phyloP scores from a whole-genome alignment of 2,329 filamentous ascomycete species.

The Colletotrichum sojae region DNA sequence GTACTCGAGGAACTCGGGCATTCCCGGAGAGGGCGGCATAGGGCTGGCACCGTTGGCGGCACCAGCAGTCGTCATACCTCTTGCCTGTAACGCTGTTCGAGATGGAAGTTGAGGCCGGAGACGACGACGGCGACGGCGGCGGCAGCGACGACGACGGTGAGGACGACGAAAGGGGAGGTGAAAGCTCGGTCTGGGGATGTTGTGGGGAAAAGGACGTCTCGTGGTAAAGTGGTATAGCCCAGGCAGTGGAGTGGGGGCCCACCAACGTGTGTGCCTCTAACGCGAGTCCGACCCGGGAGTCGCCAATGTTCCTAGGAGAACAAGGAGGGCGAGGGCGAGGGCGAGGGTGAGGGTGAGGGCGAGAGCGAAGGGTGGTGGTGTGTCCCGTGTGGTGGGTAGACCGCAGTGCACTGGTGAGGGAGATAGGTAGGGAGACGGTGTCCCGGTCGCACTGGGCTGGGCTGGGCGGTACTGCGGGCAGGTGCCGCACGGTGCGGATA shows the following conservation, averaged over 20 bases:
- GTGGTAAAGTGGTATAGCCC: slow-evolving; percentile 40
- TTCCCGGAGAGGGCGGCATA: slow-evolving; percentile 55
- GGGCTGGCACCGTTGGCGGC: slow-evolving; percentile 50
- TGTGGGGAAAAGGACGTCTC: slow-evolving; percentile 42
- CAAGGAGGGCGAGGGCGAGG: slow-evolving; percentile 8
- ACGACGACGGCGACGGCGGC: slow-evolving; percentile 20
- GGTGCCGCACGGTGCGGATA: slow-evolving; percentile 30
- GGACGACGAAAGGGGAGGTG: slow-evolving; percentile 39
- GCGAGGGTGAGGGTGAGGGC: slow-evolving; percentile 8
- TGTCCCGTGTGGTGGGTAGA: neutral
- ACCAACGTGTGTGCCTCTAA: slow-evolving; percentile 38
- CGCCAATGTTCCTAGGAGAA: slow-evolving; percentile 1
- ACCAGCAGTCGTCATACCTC: slow-evolving; percentile 44
- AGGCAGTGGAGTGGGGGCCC: slow-evolving; percentile 41
- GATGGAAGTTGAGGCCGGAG: slow-evolving; percentile 31
- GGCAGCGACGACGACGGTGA: slow-evolving; percentile 28
- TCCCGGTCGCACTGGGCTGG: slow-evolving; percentile 34
- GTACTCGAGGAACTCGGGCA: slow-evolving; percentile 56
- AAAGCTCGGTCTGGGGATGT: slow-evolving; percentile 42
- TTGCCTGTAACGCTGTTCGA: slow-evolving; percentile 32
- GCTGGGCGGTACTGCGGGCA: slow-evolving; percentile 14
- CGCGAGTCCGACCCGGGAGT: slow-evolving; percentile 36
- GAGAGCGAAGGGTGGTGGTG: slow-evolving; percentile 1
- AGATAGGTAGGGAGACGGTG: neutral
- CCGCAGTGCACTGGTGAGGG: neutral